Evolutionary conservation across 2,329 filamentous ascomycete genomes (phyloP), one percentile per base, ranked within the genome.

Genomic region (Stagonosporopsis chrysanthemi): DNA sequence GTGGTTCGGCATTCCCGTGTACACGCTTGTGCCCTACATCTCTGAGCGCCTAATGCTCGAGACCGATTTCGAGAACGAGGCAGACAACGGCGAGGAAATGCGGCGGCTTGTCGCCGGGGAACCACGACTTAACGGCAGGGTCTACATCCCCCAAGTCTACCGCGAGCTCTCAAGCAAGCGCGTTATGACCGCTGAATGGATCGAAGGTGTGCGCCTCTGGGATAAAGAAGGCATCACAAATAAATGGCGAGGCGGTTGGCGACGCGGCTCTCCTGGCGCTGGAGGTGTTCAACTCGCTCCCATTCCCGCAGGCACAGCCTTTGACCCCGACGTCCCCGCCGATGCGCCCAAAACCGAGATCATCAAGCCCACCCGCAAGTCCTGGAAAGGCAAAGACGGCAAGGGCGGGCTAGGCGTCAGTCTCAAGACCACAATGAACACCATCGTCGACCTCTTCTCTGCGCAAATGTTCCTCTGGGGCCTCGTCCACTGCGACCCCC

Each of bases 391-490:
- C 4, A 79, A 77, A 6, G 84, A 86, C 46, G 85, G 86, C 24
- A 87, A 86, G 59, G 94, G 93, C 46, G 95, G 95, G 0, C 85
- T 98, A 0, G 95, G 95, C 0, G 81, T 99, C 3, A 88, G 86
- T 7, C 82, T 92, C 28, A 90, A 90, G 70, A 89, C 94, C 57
- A 92, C 97, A 57, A 98, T 98, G 95, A 90, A 89, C 6, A 97
- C 92, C 29, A 97, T 98, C 88, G 86, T 97, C 46, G 94, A 97
- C 74, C 84, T 98, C 31, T 99, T 98, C 81, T 91, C 89, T n/a
- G 93, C 92, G 2, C 94, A 98, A 73, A 98, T 98, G 84, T 99
- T 97, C 81, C 89, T 96, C 63, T 98, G 92, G 91, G 95, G 95
- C 12, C 85, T 91, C 40, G 91, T 98, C 0, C 94, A 99, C 80